Evolutionary conservation across 768 basidiomycete genomes (phyloP), one percentile per base, ranked within the genome.

Genomic region (Trametes cinnabarina): DNA sequence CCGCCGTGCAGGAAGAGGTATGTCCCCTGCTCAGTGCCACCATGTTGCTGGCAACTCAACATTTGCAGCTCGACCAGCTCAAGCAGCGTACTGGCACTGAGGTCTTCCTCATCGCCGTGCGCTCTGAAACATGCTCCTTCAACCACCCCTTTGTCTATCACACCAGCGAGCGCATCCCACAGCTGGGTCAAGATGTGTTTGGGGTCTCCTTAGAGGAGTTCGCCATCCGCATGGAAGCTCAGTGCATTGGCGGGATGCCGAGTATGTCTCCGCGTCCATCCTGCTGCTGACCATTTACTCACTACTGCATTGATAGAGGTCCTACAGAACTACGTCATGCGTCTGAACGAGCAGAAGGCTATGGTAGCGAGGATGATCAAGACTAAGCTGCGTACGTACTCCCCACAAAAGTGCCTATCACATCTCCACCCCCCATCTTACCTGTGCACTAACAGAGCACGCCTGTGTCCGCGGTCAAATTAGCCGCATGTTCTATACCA

Each of bases 401-500:
- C 5, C 41, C 3, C 22, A 7, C 19, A 17, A n/a, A 19, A 15
- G 30, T 53, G n/a, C n/a, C n/a, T n/a, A n/a, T n/a, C n/a, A n/a
- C n/a, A n/a, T n/a, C n/a, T n/a, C n/a, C n/a, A n/a, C n/a, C n/a
- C n/a, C n/a, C n/a, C n/a, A n/a, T n/a, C n/a, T n/a, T n/a, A n/a
- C n/a, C n/a, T n/a, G n/a, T n/a, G n/a, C n/a, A n/a, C n/a, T n/a
- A n/a, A 28, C 26, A 53, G 54, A 47, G 23, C 25, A 47, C 14
- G 46, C 46, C 11, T 47, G 25, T 12, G 28, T 23, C 32, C 6
- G 46, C 4, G 46, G 26, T 42, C 20, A 23, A 19, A 34, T 50
- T 35, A 10, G 25, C 37, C 41, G 41, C 2, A 68, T 68, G 67
- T 34, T 30, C 23, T 66, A 68, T 46, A n/a, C 23, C 14, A 62